Base-by-base conservation (phyloP, 164 flowering plant species). In the Platanus orientalis region DNA sequence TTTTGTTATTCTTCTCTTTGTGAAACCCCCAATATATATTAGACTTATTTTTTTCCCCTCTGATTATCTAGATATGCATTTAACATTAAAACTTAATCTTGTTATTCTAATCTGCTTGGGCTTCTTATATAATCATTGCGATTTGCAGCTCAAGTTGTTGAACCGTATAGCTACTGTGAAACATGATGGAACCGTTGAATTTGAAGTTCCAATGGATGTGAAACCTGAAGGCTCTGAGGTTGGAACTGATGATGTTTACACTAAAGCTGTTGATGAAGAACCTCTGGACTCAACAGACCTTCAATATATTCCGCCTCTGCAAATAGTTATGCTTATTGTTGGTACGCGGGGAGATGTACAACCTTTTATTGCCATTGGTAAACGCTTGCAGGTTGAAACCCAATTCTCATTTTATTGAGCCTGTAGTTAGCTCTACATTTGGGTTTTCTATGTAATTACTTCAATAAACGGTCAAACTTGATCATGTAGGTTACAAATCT, bases 341-440 rank as follows among this genome's bases (percentile, higher is more conserved):
- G 98, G 98, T 54, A 93, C 98, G 57, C 89, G 97, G 32, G 98
- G 98, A 61, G 98, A 93, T 81, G 98, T 93, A 29, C 98, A 93
- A 70, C 98, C 97, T 25, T 93, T 93, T 80, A 49, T 87, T 74
- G 98, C 98, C 23, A 93, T 93, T 73, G 98, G 96, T 42, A 93
- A 93, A 75, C 82, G 86, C 27, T 77, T 93, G 61, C 98, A 93
- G 97, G 98, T 92, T 65, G 54, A 25, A 28, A 40, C 21, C 42
- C 29, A 44, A 45, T 60, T 13, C 63, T 53, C 55, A 48, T 36
- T 58, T 51, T 53, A 52, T 16, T 34, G 49, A 54, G 50, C 26
- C 32, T 62, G n/a, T n/a, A n/a, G n/a, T n/a, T n/a, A n/a, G n/a
- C n/a, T n/a, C n/a, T n/a, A n/a, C n/a, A n/a, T n/a, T n/a, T n/a